Conservation (phyloP, 805 yeast genomes). For the Saturnispora sekii region DNA sequence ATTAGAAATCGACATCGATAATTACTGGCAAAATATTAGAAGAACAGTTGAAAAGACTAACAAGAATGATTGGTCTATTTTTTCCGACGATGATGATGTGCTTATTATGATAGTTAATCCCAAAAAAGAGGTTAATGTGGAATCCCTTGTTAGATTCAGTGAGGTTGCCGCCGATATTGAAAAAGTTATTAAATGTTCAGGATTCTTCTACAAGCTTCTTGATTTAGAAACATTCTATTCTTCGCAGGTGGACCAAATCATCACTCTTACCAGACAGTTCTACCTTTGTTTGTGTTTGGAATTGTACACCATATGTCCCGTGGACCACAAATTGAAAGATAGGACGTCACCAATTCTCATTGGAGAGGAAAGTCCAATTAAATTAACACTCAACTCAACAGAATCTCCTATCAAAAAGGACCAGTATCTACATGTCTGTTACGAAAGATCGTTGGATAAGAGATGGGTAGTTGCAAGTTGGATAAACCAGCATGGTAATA, state of each 20-base stretch:
- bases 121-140: not conserved
- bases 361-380: constrained; percentile 33
- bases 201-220: constrained; percentile 34
- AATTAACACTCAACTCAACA: constrained; percentile 30
- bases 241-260: constrained; percentile 23
- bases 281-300: constrained; percentile 39
- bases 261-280: constrained; percentile 26
- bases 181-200: constrained; percentile 24
- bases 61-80: not conserved
- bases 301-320: constrained; percentile 50
- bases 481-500: constrained; percentile 69
- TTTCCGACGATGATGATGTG: not conserved
- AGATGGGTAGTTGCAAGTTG: constrained; percentile 84
- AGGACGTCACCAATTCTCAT: constrained; percentile 29
- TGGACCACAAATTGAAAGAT: constrained; percentile 19
- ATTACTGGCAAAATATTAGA: constrained; percentile 1
- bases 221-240: constrained; percentile 32
- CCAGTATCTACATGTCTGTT: constrained; percentile 74
- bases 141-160: not conserved
- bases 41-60: not conserved
- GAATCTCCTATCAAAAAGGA: constrained; percentile 48
- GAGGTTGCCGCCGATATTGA: constrained; percentile 9
- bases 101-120: constrained; percentile 3
- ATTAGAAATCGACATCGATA: constrained; percentile 16
- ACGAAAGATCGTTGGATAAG: constrained; percentile 70